Evolutionary conservation across 805 yeast species (phyloP).

Genomic region (Candida tibetensis): DNA sequence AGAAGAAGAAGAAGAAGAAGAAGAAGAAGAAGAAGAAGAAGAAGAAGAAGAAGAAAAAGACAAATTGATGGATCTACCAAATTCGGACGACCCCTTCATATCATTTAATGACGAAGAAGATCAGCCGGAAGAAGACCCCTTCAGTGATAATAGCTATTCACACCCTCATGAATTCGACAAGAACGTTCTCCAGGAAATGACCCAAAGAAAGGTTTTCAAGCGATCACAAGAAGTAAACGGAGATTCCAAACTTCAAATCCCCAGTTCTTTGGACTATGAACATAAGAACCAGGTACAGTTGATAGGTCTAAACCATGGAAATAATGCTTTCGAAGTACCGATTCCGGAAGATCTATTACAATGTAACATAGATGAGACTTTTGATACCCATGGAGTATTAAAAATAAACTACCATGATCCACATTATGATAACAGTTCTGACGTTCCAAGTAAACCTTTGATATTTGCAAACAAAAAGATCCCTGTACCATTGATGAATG

Average conservation of each 20-base stretch:
- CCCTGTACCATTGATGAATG: conserved; percentile 35
- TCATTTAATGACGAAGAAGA: conserved; percentile 7
- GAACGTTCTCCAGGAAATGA: conserved; percentile 15
- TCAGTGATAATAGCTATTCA: not conserved
- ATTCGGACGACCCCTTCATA: too few species aligned
- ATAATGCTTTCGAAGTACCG: conserved; percentile 18
- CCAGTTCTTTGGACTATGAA: conserved; percentile 13
- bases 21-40: conserved; percentile 4
- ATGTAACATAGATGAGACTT: conserved; percentile 14
- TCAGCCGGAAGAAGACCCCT: conserved; percentile 2
- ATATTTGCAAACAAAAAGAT: conserved; percentile 67
- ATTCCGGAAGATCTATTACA: conserved; percentile 19
- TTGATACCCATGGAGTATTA: conserved; percentile 48
- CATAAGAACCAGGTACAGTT: not conserved
- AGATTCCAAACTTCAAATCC: conserved; percentile 12
- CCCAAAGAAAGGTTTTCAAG: conserved; percentile 21
- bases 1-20: conserved; percentile 6
- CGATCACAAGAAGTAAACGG: not conserved
- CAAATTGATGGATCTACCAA: too few species aligned
- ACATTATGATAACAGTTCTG: conserved; percentile 51
- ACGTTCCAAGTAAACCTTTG: conserved; percentile 55
- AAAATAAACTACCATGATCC: conserved; percentile 61
- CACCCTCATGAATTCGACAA: conserved; percentile 17
- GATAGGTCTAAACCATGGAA: not conserved
- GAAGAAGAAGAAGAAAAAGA: too few species aligned